Evolutionary conservation across 176 grass and related monocot genomes (phyloP).

Genomic region (Oryza longistaminata): DNA sequence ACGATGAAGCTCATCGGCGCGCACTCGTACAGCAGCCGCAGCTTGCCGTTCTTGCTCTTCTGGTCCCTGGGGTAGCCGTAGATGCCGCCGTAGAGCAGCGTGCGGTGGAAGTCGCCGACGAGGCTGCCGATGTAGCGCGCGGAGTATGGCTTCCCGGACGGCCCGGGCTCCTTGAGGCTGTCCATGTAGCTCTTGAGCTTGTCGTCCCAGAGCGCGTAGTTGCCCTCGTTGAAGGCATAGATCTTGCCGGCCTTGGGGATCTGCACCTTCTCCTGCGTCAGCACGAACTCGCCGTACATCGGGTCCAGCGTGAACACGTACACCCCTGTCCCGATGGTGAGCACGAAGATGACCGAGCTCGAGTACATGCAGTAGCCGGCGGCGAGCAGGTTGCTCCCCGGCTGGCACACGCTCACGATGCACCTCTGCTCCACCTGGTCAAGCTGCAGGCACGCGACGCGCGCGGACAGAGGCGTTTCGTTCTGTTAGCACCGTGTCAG

Average conservation of each 20-base stretch:
- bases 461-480: background rate
- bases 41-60: slow-evolving; percentile 98
- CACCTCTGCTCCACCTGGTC: slow-evolving; percentile 70
- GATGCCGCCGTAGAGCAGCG: slow-evolving; percentile 96
- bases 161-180: slow-evolving; percentile 92
- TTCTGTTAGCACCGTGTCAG: background rate
- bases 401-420: slow-evolving; percentile 98
- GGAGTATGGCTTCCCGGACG: slow-evolving; percentile 91
- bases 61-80: slow-evolving; percentile 88
- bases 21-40: slow-evolving; percentile 96
- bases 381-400: slow-evolving; percentile 85
- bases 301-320: slow-evolving; percentile 97
- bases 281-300: slow-evolving; percentile 98
- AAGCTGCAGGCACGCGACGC: slow-evolving; percentile 50
- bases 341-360: slow-evolving; percentile 96
- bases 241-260: slow-evolving; percentile 89
- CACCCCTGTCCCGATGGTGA: slow-evolving; percentile 86
- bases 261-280: slow-evolving; percentile 88
- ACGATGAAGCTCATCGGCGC: slow-evolving; percentile 99
- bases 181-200: slow-evolving; percentile 96
- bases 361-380: slow-evolving; percentile 99
- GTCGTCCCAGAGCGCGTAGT: slow-evolving; percentile 95
- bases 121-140: slow-evolving; percentile 98
- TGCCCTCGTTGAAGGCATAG: slow-evolving; percentile 96
- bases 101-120: slow-evolving; percentile 98